Evolutionary conservation across 2,329 filamentous ascomycete genomes (phyloP), one percentile per base, ranked within the genome.

Genomic region (Xylogone sp.): DNA sequence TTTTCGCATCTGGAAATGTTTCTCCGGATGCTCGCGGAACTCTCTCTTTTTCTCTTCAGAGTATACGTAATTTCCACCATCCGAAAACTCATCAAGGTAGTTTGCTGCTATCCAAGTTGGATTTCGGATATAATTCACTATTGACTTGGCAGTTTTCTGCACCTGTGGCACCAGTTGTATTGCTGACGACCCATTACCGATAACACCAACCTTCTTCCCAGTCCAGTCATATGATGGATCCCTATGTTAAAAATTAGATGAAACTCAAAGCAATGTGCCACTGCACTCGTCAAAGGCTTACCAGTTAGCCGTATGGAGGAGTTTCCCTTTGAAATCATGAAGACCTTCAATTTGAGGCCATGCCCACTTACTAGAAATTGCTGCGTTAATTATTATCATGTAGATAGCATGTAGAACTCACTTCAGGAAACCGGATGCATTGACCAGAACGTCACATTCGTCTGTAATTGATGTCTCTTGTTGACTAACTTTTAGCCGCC

Each of bases 111-210:
- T 68, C 74, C 74, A 78, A 0, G 73, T 75, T 2, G 72, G 72
- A 22, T 73, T 69, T 10, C 75, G 70, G 46, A 78, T 75, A 53
- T 77, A 77, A 18, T 71, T 75, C 2, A 69, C 75, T 7, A 74
- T 63, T 42, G 71, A 69, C 4, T 65, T 56, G 43, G 69, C 71
- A 20, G 68, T 60, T 22, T 71, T 71, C 49, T 82, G 78, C 1
- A 84, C 57, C 44, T 78, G 79, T 0, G 79, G 68, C 0, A 78
- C 73, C 1, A 79, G 65, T 53, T 86, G 82, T 21, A 85, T 76
- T 0, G 81, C 82, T 5, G 76, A 81, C 3, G 81, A 79, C 2
- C 82, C 81, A 47, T 83, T 84, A 16, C 82, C 82, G 42, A 84
- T 83, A 3, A 84, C 74, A 0, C 81, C 82, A 1, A 85, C 70